Conservation (phyloP, 2,329 filamentous ascomycete species). For the Didymella sp. region DNA sequence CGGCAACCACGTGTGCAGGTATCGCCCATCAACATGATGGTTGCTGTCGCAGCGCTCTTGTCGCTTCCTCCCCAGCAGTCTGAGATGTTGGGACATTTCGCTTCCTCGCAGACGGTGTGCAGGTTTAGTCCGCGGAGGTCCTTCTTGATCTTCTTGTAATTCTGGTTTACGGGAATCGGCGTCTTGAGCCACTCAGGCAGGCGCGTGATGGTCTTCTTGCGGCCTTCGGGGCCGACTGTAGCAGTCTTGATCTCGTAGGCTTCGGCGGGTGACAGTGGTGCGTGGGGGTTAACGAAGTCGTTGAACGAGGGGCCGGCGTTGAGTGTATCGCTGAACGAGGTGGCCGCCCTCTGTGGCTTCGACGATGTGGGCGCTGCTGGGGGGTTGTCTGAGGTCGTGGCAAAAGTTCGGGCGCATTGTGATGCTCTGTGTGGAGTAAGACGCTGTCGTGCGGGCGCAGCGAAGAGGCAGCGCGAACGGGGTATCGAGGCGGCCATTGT, state of each 20-base stretch:
- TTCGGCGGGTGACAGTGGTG: conserved; percentile 56
- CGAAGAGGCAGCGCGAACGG: conserved; percentile 42
- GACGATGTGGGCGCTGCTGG: conserved; percentile 30
- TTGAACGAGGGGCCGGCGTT: conserved; percentile 70
- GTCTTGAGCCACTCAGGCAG: conserved; percentile 96
- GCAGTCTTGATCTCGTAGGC: conserved; percentile 68
- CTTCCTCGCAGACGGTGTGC: conserved; percentile 97
- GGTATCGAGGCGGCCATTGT: conserved; percentile 44
- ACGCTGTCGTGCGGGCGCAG: conserved; percentile 28
- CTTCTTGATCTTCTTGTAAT: conserved; percentile 94
- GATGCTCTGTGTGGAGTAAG: conserved; percentile 27
- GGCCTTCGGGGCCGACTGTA: conserved; percentile 66
- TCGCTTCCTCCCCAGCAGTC: conserved; percentile 95
- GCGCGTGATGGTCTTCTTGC: conserved; percentile 72
- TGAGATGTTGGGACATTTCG: conserved; percentile 94
- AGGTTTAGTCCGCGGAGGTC: conserved; percentile 88
- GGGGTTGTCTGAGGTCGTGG: conserved; percentile 42
- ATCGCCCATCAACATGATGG: conserved; percentile 99
- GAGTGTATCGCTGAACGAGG: conserved; percentile 67
- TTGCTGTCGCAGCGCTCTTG: conserved; percentile 91
- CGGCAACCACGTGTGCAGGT: conserved; percentile 95
- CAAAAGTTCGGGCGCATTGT: conserved; percentile 38
- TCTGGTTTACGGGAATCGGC: conserved; percentile 82
- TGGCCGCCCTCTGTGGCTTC: conserved; percentile 53
- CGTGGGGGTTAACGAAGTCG: conserved; percentile 64